phyloP scores from a whole-genome alignment of 768 basidiomycete species.

The Agaricus sinodeliciosus region DNA sequence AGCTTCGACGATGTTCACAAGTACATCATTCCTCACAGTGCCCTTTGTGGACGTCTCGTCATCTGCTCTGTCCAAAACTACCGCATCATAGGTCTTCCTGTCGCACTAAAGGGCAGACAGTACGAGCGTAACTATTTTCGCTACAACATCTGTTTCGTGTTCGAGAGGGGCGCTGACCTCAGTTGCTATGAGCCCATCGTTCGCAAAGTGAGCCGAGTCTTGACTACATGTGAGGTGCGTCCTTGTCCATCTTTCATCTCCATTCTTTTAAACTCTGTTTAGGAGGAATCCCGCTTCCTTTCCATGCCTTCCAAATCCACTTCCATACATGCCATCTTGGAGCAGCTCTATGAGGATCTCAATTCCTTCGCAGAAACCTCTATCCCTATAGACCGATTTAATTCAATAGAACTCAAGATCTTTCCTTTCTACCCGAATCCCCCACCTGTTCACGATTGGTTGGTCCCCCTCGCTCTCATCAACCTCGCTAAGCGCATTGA shows the following conservation, averaged over 20 bases:
- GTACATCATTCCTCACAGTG: constrained; percentile 86
- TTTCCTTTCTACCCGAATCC: constrained; percentile 98
- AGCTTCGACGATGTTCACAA: constrained; percentile 89
- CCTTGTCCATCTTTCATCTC: constrained; percentile 3
- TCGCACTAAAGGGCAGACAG: constrained; percentile 56
- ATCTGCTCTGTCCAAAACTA: constrained; percentile 77
- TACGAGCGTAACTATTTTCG: constrained; percentile 87
- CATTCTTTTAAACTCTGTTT: background rate
- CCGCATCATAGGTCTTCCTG: constrained; percentile 90
- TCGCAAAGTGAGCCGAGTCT: constrained; percentile 86
- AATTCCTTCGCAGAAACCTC: constrained; percentile 97
- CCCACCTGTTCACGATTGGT: constrained; percentile 85
- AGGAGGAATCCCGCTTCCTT: constrained; percentile 89
- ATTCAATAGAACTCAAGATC: constrained; percentile 92
- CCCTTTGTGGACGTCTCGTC: constrained; percentile 83
- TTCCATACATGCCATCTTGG: constrained; percentile 76
- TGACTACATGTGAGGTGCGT: constrained; percentile 84
- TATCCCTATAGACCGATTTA: constrained; percentile 85
- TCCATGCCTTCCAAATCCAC: constrained; percentile 64
- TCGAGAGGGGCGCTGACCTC: constrained; percentile 83
- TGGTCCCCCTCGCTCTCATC: constrained; percentile 88
- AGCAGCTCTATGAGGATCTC: constrained; percentile 94
- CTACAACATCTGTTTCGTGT: constrained; percentile 96
- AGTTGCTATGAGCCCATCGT: constrained; percentile 96
- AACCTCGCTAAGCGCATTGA: constrained; percentile 76